Conservation (phyloP, 768 basidiomycete species). For the Roridomyces roridus region DNA sequence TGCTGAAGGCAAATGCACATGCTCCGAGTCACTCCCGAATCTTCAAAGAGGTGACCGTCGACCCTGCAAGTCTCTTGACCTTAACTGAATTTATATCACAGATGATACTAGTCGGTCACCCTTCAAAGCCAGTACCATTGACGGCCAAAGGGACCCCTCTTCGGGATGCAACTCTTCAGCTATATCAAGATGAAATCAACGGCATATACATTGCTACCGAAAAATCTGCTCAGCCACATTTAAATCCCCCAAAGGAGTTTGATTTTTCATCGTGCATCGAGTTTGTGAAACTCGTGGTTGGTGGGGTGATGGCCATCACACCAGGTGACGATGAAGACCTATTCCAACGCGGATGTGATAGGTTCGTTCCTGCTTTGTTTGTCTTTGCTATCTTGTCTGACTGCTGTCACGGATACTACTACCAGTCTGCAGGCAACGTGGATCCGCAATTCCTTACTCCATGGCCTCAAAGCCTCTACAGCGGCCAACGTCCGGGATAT, state of each 20-base stretch:
- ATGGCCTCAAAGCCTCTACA: constrained; percentile 24
- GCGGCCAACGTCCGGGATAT: constrained; percentile 25
- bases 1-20: constrained; percentile 28
- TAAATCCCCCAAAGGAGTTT: constrained; percentile 31
- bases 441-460: constrained; percentile 38
- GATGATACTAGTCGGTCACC: constrained; percentile 39
- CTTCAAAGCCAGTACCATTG: constrained; percentile 36
- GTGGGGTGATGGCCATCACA: constrained; percentile 29
- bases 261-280: constrained; percentile 20
- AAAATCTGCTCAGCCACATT: constrained; percentile 30
- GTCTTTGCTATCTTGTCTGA: no score
- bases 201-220: constrained; percentile 31
- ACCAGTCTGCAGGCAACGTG: constrained; percentile 42
- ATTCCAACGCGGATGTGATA: constrained; percentile 42
- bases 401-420: no score
- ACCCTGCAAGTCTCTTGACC: not conserved
- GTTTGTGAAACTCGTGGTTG: constrained; percentile 36
- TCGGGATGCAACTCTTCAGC: constrained; percentile 30
- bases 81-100: constrained; percentile 14
- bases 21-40: constrained; percentile 35
- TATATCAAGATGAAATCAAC: constrained; percentile 27
- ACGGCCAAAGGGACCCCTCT: constrained; percentile 39
- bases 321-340: constrained; percentile 34
- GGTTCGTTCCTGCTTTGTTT: no score
- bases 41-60: constrained; percentile 34